Evolutionary conservation across 176 grass and related monocot genomes (phyloP), one percentile per base, ranked within the genome.

Genomic region (Musa itinerans): DNA sequence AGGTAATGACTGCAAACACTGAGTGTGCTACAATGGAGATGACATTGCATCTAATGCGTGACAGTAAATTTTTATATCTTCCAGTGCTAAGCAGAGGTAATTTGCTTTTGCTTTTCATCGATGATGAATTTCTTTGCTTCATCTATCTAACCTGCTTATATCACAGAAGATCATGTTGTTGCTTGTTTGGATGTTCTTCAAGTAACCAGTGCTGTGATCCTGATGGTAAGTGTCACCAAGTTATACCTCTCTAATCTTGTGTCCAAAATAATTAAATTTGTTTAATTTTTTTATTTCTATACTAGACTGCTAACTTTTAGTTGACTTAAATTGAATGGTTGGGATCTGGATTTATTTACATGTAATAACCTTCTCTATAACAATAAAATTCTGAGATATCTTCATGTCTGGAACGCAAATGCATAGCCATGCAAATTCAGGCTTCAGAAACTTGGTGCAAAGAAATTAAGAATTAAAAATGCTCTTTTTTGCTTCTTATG

Each of bases 31-130:
- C 87, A 1, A 76, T 92, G 62, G 90, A 92, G 22, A 92, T 83
- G 54, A 90, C 90, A n/a, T 80, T 96, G 69, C 93, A 96, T 78
- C 86, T 92, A 81, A 86, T 96, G 90, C 90, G 92, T 54, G 90
- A 92, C 81, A 87, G 90, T 20, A 96, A 96, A 75, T 90, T 90
- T 79, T 87, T 92, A 86, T 90, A 96, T 82, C 84, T 96, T 85
- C 93, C 93, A 53, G 93, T 96, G 70, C 53, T 90, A 26, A 85
- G 87, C 77, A 75, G 77, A 90, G 93, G 93, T 96, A 81, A 23
- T 29, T 77, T 80, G 49, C 56, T n/a, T 9, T 19, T 52, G 20
- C 27, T 65, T 66, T 34, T 62, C 17, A 16, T 7, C 27, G 14
- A 29, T 25, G 65, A 48, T 76, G 26, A 20, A 48, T 15, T 34